Evolutionary conservation across 495 filamentous ascomycete species (phyloP).

Genomic region (Lichenothelia convexa): DNA sequence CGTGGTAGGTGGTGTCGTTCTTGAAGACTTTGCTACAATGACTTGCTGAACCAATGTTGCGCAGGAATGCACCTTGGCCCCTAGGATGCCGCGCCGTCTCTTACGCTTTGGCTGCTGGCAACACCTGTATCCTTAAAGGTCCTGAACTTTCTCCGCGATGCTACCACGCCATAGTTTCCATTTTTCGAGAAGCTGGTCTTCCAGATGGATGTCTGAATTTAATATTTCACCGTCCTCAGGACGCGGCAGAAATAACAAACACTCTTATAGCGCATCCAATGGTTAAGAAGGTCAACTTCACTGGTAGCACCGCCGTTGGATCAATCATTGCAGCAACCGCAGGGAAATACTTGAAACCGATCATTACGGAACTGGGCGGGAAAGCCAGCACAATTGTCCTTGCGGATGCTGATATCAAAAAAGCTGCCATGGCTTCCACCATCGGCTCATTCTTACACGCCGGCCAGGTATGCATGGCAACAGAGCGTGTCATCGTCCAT

Average conservation of each 20-base stretch:
- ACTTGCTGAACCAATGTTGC: neutral
- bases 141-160: constrained; percentile 59
- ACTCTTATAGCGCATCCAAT: constrained; percentile 36
- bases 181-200: constrained; percentile 58
- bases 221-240: constrained; percentile 31
- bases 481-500: constrained; percentile 75
- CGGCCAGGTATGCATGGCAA: constrained; percentile 87
- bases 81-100: constrained; percentile 31
- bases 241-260: constrained; percentile 36
- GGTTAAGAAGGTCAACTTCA: constrained; percentile 46
- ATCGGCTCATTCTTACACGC: constrained; percentile 36
- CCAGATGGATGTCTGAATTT: constrained; percentile 39
- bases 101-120: constrained; percentile 67
- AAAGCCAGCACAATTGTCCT: constrained; percentile 42
- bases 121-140: constrained; percentile 59
- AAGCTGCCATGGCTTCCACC: constrained; percentile 33
- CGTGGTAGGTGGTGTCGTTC: constrained; percentile 30
- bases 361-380: constrained; percentile 45
- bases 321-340: constrained; percentile 37
- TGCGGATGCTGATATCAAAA: constrained; percentile 38
- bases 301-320: constrained; percentile 37
- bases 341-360: constrained; percentile 46
- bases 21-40: neutral
- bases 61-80: constrained; percentile 22
- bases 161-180: constrained; percentile 51